Percentiles rank a stretch among this genome's conserved stretches.
Evolutionary conservation across 805 yeast species (phyloP).

Genomic region (Tetrapisispora pingtungensis): DNA sequence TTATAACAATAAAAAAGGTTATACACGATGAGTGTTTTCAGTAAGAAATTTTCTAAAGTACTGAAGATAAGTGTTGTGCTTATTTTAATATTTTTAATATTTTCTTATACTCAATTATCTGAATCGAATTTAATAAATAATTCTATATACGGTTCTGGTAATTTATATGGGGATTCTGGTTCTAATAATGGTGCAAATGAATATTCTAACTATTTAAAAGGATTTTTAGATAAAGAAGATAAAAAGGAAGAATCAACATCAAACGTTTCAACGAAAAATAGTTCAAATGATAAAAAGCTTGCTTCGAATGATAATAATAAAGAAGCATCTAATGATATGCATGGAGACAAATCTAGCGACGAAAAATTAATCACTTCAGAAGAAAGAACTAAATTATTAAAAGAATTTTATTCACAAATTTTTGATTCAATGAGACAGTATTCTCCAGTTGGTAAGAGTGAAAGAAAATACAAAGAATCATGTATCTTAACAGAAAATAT

Average conservation of each 20-base stretch:
- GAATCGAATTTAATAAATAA: background rate
- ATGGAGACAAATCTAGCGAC: background rate
- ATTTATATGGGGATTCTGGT: background rate
- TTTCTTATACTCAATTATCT: background rate
- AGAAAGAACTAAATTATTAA: constrained; percentile 5
- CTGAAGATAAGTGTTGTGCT: background rate
- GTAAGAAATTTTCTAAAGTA: background rate
- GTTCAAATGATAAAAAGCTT: background rate
- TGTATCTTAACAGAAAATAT: constrained; percentile 19
- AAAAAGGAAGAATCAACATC: background rate
- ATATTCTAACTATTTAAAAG: constrained; percentile 1
- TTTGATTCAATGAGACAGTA: constrained; percentile 14
- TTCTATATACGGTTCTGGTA: background rate
- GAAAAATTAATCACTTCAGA: background rate
- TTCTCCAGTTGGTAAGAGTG: constrained; percentile 21
- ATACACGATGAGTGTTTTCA: background rate
- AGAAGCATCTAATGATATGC: background rate
- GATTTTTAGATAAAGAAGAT: background rate
- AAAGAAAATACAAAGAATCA: constrained; percentile 9
- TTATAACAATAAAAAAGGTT: no score
- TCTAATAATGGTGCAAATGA: background rate
- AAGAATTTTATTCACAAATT: constrained; percentile 20
- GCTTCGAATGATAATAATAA: background rate
- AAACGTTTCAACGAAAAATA: background rate
- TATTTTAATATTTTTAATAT: background rate